A percentile compares a stretch with the other conserved stretches of the same genome.
Evolutionary conservation across 148 eudicot genomes (phyloP).

Genomic region (Cornus controversa): DNA sequence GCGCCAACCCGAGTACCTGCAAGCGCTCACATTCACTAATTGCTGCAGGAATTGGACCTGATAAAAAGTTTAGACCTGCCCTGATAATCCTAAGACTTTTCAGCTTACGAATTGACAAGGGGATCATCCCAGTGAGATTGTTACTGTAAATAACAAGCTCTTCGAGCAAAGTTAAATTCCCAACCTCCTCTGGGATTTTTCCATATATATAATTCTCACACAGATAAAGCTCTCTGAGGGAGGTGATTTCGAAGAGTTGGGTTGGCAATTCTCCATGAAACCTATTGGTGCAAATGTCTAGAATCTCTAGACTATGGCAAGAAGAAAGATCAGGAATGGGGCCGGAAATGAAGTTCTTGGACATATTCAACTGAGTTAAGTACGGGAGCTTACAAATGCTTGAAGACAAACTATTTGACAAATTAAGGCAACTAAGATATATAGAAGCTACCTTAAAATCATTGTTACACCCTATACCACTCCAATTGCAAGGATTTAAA

Average conservation of each 20-base stretch:
- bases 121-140: conserved; percentile 55
- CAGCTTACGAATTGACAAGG: conserved; percentile 33
- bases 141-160: conserved; percentile 55
- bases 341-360: conserved; percentile 49
- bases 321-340: conserved; percentile 41
- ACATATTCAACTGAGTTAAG: conserved; percentile 35
- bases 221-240: conserved; percentile 40
- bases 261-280: conserved; percentile 34
- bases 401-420: conserved; percentile 47
- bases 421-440: conserved; percentile 26
- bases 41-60: conserved; percentile 42
- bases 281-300: conserved; percentile 61
- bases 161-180: conserved; percentile 32
- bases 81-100: conserved; percentile 42
- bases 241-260: conserved; percentile 35
- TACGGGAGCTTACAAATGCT: conserved; percentile 43
- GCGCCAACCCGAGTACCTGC: conserved; percentile 44
- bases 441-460: conserved; percentile 34
- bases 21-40: conserved; percentile 42
- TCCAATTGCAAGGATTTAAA: conserved; percentile 52
- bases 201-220: conserved; percentile 52
- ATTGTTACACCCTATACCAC: conserved; percentile 34
- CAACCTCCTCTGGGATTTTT: conserved; percentile 43
- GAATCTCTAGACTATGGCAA: conserved; percentile 34
- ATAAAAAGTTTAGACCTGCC: conserved; percentile 44